Evolutionary conservation across 2,329 filamentous ascomycete species (phyloP).

Genomic region (Alternaria sp.): DNA sequence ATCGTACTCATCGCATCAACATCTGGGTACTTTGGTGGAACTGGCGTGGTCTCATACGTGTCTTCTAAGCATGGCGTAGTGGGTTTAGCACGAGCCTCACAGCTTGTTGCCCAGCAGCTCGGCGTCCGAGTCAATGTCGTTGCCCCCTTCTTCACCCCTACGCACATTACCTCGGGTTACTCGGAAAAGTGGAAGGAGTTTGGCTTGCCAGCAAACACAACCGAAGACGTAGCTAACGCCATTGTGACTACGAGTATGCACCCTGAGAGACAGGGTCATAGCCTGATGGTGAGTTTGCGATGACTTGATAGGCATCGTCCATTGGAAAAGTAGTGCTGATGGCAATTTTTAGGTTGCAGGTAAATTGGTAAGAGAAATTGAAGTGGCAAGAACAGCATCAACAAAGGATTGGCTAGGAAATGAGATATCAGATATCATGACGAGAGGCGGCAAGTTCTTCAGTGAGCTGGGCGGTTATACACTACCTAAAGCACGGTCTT

Average conservation of each 20-base stretch:
- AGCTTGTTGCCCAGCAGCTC: slow-evolving; percentile 46
- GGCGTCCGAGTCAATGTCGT: slow-evolving; percentile 57
- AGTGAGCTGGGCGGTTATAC: slow-evolving; percentile 49
- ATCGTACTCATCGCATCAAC: slow-evolving; percentile 55
- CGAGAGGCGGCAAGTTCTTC: slow-evolving; percentile 47
- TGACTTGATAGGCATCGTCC: neutral
- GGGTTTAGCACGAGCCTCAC: slow-evolving; percentile 53
- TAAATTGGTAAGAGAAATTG: slow-evolving; percentile 42
- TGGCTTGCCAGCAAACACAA: slow-evolving; percentile 55
- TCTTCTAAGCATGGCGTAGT: slow-evolving; percentile 56
- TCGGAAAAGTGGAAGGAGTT: slow-evolving; percentile 50
- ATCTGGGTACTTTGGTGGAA: slow-evolving; percentile 57
- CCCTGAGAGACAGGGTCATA: slow-evolving; percentile 38
- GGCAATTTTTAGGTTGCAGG: slow-evolving; percentile 38
- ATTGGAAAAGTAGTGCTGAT: neutral
- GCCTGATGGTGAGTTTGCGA: slow-evolving; percentile 37
- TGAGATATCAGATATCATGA: slow-evolving; percentile 47
- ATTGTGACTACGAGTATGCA: slow-evolving; percentile 54
- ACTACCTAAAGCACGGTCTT: slow-evolving; percentile 39
- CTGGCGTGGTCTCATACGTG: slow-evolving; percentile 55
- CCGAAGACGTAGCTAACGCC: slow-evolving; percentile 54
- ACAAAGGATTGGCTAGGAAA: slow-evolving; percentile 46
- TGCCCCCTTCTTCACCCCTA: slow-evolving; percentile 60
- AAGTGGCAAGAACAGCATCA: slow-evolving; percentile 36
- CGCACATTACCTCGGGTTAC: slow-evolving; percentile 55